phyloP scores from a whole-genome alignment of 73 alveolate genomes.

The Paramecium pentaurelia region DNA sequence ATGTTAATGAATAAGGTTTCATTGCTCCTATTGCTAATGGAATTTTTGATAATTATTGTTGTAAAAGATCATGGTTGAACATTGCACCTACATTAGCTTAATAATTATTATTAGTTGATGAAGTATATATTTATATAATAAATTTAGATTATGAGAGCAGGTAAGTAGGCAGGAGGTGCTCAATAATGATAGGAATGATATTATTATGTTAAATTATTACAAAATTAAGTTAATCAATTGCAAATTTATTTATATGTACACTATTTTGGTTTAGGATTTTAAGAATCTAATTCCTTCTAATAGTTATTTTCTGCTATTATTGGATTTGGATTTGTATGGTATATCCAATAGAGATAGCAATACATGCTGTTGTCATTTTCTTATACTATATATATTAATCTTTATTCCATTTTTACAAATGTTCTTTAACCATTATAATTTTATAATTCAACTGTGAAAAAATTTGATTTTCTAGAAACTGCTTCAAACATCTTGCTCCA shows the following conservation, averaged over 20 bases:
- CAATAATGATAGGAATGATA: neutral
- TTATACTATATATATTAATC: neutral
- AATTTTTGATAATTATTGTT: slow-evolving; percentile 49
- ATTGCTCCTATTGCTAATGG: slow-evolving; percentile 61
- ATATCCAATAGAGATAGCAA: slow-evolving; percentile 15
- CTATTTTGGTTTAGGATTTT: slow-evolving; percentile 36
- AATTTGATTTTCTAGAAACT: neutral
- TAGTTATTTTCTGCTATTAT: neutral
- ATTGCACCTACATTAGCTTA: slow-evolving; percentile 61
- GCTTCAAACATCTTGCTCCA: slow-evolving; percentile 29
- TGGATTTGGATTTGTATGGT: neutral
- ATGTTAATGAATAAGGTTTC: slow-evolving; percentile 60
- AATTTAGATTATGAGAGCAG: slow-evolving; percentile 65
- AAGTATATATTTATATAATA: slow-evolving; percentile 10
- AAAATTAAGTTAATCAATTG: neutral
- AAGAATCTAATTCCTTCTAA: neutral
- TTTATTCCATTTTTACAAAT: slow-evolving; percentile 18
- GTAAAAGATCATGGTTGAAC: slow-evolving; percentile 56
- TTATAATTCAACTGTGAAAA: neutral
- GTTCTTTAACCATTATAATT: slow-evolving; percentile 1
- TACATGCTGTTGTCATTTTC: neutral
- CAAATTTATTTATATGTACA: neutral
- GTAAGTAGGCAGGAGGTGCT: slow-evolving; percentile 62
- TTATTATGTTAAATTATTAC: neutral
- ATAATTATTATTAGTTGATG: slow-evolving; percentile 58